Base-by-base conservation (phyloP, 805 yeast species). In the Kurtzmaniella cleridarum region DNA sequence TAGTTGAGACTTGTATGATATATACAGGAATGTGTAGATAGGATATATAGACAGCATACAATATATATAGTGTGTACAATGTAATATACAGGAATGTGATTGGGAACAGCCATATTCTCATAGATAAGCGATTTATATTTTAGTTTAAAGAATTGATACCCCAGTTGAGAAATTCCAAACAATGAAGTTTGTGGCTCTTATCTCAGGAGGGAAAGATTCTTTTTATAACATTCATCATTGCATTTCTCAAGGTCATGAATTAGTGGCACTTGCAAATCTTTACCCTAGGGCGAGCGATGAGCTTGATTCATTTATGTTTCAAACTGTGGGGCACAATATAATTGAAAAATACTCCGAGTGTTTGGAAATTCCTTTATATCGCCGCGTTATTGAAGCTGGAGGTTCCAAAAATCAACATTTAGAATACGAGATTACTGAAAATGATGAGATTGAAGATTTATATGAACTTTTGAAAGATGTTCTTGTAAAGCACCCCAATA, bases 141-240 rank as follows among this genome's bases (percentile, higher is more conserved):
- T n/a, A n/a, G n/a, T n/a, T n/a, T n/a, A n/a, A n/a, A n/a, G n/a
- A n/a, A n/a, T n/a, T n/a, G n/a, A n/a, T n/a, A n/a, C n/a, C n/a
- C n/a, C n/a, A n/a, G n/a, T n/a, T n/a, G n/a, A n/a, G n/a, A n/a
- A n/a, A n/a, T n/a, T n/a, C 8, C 24, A 11, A 8, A 18, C 17
- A 14, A 91, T 93, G 98, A 89, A 88, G 59, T 86, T 90, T 54
- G 85, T 89, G 27, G 98, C 95, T 0, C 69, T 93, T 16, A 79
- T 93, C 0, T 86, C 96, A 1, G 98, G 98, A 3, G 98, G 98
- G 0, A 93, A 93, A 54, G 98, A 93, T 59, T 90, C 97, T 7
- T 88, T 90, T 63, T 93, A 75, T 59, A 93, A 90, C 55, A 79
- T 91, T 12, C 63, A 88, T 29, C 95, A 93, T 55, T 88, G 98